Evolutionary conservation across 2,329 filamentous ascomycete species (phyloP).

Genomic region (Penicillium sp.): DNA sequence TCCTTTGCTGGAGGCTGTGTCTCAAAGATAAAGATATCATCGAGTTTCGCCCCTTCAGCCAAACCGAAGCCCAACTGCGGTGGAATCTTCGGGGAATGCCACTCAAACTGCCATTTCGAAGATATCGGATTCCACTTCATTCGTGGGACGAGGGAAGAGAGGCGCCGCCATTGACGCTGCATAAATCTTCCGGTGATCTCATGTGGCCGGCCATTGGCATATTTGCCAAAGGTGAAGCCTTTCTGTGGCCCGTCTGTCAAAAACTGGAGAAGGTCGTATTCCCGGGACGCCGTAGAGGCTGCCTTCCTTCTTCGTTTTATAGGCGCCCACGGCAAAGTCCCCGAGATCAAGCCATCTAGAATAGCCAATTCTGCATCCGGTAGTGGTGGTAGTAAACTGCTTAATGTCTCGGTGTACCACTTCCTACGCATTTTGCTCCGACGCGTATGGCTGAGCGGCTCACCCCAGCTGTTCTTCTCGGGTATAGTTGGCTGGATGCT

Average conservation of each 20-base stretch:
- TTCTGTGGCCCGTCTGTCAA: constrained; percentile 36
- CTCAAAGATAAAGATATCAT: constrained; percentile 8
- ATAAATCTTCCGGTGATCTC: constrained; percentile 38
- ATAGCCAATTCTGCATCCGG: constrained; percentile 33
- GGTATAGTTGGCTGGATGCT: constrained; percentile 30
- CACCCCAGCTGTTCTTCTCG: constrained; percentile 34
- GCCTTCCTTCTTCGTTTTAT: constrained; percentile 24
- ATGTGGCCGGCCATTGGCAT: constrained; percentile 37
- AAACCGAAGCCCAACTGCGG: constrained; percentile 13
- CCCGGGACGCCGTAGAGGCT: not conserved
- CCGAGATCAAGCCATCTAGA: constrained; percentile 33
- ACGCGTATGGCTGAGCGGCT: constrained; percentile 27
- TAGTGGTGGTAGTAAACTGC: constrained; percentile 37
- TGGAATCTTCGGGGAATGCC: constrained; percentile 23
- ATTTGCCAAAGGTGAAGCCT: constrained; percentile 31
- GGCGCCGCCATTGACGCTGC: constrained; percentile 35
- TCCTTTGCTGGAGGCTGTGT: not conserved
- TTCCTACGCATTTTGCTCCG: constrained; percentile 32
- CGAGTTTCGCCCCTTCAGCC: constrained; percentile 4
- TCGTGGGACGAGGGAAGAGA: constrained; percentile 32
- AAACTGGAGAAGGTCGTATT: constrained; percentile 24
- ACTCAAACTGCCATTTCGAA: constrained; percentile 27
- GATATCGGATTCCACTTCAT: constrained; percentile 19
- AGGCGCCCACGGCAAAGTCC: constrained; percentile 29
- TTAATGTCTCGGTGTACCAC: constrained; percentile 35